A percentile compares a stretch with the other conserved stretches of the same genome.
phyloP scores from a whole-genome alignment of 2,329 filamentous ascomycete species.

The Aspergillus terreus region DNA sequence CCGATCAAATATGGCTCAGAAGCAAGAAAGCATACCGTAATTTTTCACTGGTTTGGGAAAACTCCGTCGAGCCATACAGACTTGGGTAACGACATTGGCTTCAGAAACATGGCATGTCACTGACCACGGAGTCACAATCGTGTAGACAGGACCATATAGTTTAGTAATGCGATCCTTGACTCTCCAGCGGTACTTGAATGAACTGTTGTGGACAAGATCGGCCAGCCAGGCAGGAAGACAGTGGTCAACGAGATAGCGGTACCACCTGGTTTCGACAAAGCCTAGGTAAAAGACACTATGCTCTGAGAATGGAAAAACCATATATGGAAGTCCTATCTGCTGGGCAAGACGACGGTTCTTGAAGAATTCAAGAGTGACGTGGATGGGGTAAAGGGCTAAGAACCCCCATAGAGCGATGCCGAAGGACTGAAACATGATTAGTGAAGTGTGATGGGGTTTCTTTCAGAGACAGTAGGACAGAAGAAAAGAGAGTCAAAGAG shows the following conservation, averaged over 20 bases:
- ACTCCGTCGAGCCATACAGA: slow-evolving; percentile 9
- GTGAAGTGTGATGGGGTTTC: no score
- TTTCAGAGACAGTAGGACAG: not conserved
- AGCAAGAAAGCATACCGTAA: slow-evolving; percentile 8
- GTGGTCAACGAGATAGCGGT: not conserved
- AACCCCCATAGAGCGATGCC: not conserved
- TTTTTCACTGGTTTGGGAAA: slow-evolving; percentile 16
- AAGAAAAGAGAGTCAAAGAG: not conserved
- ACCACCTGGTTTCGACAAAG: not conserved
- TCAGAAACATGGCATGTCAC: slow-evolving; percentile 15
- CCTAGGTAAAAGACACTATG: not conserved
- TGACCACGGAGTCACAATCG: slow-evolving; percentile 8
- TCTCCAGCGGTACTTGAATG: slow-evolving; percentile 12
- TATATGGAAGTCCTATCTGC: not conserved
- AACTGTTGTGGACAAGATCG: not conserved
- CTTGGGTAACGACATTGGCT: slow-evolving; percentile 13
- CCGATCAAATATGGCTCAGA: not conserved
- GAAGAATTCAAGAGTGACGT: not conserved
- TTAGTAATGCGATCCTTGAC: slow-evolving; percentile 12
- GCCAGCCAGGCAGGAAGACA: not conserved
- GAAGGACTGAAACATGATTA: not conserved
- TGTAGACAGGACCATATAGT: slow-evolving; percentile 11
- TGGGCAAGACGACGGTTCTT: not conserved
- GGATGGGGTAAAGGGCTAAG: not conserved
- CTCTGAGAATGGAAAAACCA: not conserved